phyloP scores from a whole-genome alignment of 805 yeast genomes.

The Hanseniaspora taiwanica region DNA sequence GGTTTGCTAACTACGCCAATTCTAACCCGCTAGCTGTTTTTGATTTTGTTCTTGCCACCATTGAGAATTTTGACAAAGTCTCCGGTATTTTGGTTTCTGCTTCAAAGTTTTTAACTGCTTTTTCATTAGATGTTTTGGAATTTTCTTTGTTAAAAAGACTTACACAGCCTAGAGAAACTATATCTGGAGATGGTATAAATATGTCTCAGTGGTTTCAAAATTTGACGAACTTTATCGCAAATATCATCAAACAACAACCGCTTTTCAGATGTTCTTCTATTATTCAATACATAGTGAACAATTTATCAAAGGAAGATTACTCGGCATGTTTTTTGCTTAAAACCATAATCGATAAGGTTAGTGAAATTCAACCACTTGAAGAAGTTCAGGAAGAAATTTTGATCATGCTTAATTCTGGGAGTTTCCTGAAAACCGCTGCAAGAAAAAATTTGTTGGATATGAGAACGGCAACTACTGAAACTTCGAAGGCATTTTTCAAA shows the following conservation, averaged over 20 bases:
- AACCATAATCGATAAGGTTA: slow-evolving; percentile 46
- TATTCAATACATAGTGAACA: slow-evolving; percentile 44
- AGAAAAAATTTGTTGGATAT: slow-evolving; percentile 39
- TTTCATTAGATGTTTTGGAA: slow-evolving; percentile 79
- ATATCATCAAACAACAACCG: slow-evolving; percentile 41
- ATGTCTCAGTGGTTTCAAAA: slow-evolving; percentile 82
- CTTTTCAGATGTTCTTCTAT: slow-evolving; percentile 51
- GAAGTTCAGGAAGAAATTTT: slow-evolving; percentile 59
- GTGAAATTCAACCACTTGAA: slow-evolving; percentile 60
- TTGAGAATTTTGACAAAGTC: slow-evolving; percentile 86
- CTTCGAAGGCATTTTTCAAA: slow-evolving; percentile 39
- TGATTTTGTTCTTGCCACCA: slow-evolving; percentile 56
- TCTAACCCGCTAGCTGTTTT: slow-evolving; percentile 73
- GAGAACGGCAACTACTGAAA: slow-evolving; percentile 32
- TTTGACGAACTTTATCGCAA: slow-evolving; percentile 65
- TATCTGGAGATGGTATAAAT: slow-evolving; percentile 68
- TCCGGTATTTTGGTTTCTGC: slow-evolving; percentile 66
- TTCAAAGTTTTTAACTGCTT: slow-evolving; percentile 57
- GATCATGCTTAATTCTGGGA: slow-evolving; percentile 50
- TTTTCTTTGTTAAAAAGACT: slow-evolving; percentile 60
- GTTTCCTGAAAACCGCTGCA: slow-evolving; percentile 40
- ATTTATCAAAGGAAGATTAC: slow-evolving; percentile 45
- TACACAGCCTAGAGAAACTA: slow-evolving; percentile 49
- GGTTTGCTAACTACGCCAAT: slow-evolving; percentile 56
- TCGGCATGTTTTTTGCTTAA: slow-evolving; percentile 51